Base-by-base conservation (phyloP, 768 basidiomycete species). In the Tricholoma sp. region DNA sequence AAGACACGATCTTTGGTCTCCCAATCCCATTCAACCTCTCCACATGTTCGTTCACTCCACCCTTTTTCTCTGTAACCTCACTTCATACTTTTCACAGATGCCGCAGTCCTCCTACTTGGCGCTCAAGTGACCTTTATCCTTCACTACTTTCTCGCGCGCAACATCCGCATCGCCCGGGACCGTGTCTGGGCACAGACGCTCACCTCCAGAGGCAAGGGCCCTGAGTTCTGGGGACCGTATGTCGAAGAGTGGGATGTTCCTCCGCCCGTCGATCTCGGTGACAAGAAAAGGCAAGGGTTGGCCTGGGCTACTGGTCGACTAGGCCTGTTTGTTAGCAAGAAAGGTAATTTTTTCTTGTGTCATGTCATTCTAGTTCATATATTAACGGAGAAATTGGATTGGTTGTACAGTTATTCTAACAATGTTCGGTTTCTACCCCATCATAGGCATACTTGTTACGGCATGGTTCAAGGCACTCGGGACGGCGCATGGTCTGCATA, bases 161-260 rank as follows among this genome's bases (percentile, higher is more conserved):
- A 96, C 70, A 84, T 96, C 49, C 81, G 84, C 24, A 81, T 94
- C 45, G 91, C 93, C 0, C 82, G 87, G 1, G 82, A 83, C 54
- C 80, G 88, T 10, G 92, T 83, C 10, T 91, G 85, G 82, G 85
- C 82, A 18, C 87, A 94, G 66, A 95, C 93, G 0, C 84, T 96
- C 27, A 73, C 79, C 5, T 95, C 92, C 4, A 83, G 94, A 1
- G 87, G 87, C 11, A 96, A 96, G 63, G 84, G 86, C 0, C 73
- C 79, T 0, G 84, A 89, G 8, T 96, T 95, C 73, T 98, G 92
- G 91, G 76, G 79, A 57, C 83, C 84, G 0, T 92, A 91, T 59
- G 82, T 89, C 0, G 88, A 94, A 66, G 91, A 93, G 69, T 90
- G 88, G 88, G 79, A 84, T 22, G 66, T 72, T 2, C 88, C 89